phyloP scores from a whole-genome alignment of 805 yeast species.

The Nakazawaea wickerhamii region DNA sequence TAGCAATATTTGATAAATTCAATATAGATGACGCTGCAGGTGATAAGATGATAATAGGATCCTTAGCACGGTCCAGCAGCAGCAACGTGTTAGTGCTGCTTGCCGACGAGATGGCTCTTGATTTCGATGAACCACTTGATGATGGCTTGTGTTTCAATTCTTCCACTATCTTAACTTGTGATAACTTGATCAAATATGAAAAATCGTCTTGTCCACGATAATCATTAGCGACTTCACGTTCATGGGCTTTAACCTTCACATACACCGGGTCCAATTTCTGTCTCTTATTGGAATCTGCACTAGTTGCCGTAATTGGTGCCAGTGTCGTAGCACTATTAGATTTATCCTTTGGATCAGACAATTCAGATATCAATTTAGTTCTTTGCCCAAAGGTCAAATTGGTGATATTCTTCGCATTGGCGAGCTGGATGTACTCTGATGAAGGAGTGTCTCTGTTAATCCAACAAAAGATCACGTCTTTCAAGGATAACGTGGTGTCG shows the following conservation, averaged over 20 bases:
- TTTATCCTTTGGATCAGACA: conserved; percentile 8
- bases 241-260: conserved; percentile 29
- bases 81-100: conserved; percentile 1
- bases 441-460: conserved; percentile 11
- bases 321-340: no score
- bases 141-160: conserved; percentile 12
- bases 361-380: conserved; percentile 10
- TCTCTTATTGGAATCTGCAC: conserved; percentile 9
- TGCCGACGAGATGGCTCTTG: background rate
- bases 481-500: conserved; percentile 3
- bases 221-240: conserved; percentile 37
- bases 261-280: conserved; percentile 29
- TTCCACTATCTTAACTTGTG: conserved; percentile 11
- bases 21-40: conserved; percentile 75
- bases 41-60: conserved; percentile 71
- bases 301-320: no score
- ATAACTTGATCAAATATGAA: conserved; percentile 11
- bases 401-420: conserved; percentile 9
- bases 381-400: conserved; percentile 13
- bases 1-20: conserved; percentile 59
- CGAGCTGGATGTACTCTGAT: conserved; percentile 12
- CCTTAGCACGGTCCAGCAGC: conserved; percentile 25
- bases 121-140: conserved; percentile 14
- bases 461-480: conserved; percentile 11
- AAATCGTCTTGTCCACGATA: conserved; percentile 26